Percentiles rank a stretch among this genome's conserved stretches.
These are phyloP conservation scores for Vitis hybrid DNA, from an alignment of 177 flowering plant genomes.

Conservation along the genomic window DNA sequence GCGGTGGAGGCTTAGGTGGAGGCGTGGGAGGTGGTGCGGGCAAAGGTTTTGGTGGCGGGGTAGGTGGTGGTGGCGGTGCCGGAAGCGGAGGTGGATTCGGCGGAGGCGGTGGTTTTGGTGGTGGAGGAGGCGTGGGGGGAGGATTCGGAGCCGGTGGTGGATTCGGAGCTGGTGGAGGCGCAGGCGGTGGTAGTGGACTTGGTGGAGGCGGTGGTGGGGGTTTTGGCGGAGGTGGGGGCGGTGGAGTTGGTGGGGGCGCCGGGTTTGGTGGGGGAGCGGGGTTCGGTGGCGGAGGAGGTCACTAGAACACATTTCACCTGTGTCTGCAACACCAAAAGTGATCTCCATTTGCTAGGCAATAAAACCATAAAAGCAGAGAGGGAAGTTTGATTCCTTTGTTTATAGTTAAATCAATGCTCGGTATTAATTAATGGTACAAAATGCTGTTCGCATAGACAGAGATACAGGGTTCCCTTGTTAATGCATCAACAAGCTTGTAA, in stretches of 20 bases:
- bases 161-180: constrained; percentile 11
- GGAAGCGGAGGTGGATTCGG: constrained; percentile 15
- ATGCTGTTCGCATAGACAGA: no score
- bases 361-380: no score
- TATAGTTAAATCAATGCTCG: no score
- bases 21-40: background rate
- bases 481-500: no score
- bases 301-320: no score
- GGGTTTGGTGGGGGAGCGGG: background rate
- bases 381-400: no score
- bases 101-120: constrained; percentile 14
- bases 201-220: constrained; percentile 8
- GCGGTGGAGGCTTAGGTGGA: background rate
- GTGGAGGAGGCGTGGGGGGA: constrained; percentile 17
- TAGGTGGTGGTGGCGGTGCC: constrained; percentile 7
- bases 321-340: no score
- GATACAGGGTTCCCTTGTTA: no score
- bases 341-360: no score
- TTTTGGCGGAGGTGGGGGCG: constrained; percentile 11
- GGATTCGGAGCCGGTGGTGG: background rate
- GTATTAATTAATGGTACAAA: no score
- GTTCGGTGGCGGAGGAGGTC: constrained; percentile 7
- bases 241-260: background rate
- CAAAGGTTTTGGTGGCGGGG: constrained; percentile 1
- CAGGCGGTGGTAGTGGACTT: no score